Percentiles rank a stretch among this genome's conserved stretches.
phyloP scores from a whole-genome alignment of 2,329 filamentous ascomycete species.

The Diaporthe helianthi region DNA sequence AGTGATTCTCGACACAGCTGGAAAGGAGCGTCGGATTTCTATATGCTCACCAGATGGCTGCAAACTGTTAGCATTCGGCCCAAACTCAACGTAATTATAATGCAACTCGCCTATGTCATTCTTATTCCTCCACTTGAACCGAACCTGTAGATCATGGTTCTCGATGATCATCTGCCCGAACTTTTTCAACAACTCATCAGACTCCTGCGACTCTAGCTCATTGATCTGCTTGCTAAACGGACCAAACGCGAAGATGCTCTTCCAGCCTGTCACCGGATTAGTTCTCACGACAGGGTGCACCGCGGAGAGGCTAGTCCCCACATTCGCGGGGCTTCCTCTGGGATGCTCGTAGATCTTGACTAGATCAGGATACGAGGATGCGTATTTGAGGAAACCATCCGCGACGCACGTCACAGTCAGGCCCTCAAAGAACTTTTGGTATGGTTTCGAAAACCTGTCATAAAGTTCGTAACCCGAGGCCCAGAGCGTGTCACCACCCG shows the following conservation, averaged over 20 bases:
- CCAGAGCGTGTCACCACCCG: slow-evolving; percentile 68
- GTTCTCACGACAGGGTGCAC: slow-evolving; percentile 41
- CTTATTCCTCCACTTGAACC: slow-evolving; percentile 34
- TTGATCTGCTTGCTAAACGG: slow-evolving; percentile 39
- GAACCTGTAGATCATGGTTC: slow-evolving; percentile 32
- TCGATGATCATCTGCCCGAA: slow-evolving; percentile 25
- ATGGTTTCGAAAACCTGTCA: slow-evolving; percentile 58
- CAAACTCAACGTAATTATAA: rapidly evolving
- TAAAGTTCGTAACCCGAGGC: slow-evolving; percentile 68
- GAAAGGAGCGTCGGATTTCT: rapidly evolving
- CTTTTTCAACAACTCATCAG: slow-evolving; percentile 27
- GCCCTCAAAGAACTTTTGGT: slow-evolving; percentile 58
- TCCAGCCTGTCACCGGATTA: slow-evolving; percentile 43
- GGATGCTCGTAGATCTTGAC: slow-evolving; percentile 44
- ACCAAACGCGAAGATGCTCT: slow-evolving; percentile 39
- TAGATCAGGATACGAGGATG: slow-evolving; percentile 39
- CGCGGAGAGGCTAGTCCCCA: slow-evolving; percentile 34
- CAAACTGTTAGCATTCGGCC: background rate
- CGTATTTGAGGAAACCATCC: slow-evolving; percentile 47
- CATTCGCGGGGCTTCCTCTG: slow-evolving; percentile 40
- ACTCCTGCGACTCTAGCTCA: slow-evolving; percentile 35
- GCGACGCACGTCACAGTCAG: slow-evolving; percentile 56
- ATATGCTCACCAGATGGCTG: slow-evolving; percentile 1
- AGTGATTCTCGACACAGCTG: background rate
- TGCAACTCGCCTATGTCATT: slow-evolving; percentile 30